Evolutionary conservation across 129 eudicot genomes (phyloP).

Genomic region (Pittosporum tobira): DNA sequence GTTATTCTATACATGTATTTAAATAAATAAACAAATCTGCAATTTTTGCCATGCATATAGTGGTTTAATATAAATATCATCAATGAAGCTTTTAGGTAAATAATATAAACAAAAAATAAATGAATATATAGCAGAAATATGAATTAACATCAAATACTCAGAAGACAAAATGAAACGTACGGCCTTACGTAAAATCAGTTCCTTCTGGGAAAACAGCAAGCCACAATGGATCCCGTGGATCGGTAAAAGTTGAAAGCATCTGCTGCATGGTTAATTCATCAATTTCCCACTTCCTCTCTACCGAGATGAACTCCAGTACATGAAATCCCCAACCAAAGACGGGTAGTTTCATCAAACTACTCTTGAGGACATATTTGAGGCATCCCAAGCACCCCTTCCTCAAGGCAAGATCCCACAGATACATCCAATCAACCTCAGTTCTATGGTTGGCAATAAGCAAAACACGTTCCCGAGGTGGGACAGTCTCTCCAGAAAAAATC

Average conservation of each 20-base stretch:
- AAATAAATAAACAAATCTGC: not conserved
- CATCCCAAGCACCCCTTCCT: constrained; percentile 70
- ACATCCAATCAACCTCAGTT: constrained; percentile 99
- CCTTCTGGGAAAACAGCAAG: constrained; percentile 94
- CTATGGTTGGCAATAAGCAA: constrained; percentile 78
- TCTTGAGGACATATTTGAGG: constrained; percentile 75
- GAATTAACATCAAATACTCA: not conserved
- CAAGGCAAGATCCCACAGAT: constrained; percentile 75
- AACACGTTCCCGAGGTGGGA: constrained; percentile 63
- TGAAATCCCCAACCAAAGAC: constrained; percentile 92
- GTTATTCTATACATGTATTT: not conserved
- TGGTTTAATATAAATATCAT: not conserved
- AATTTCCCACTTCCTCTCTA: constrained; percentile 79
- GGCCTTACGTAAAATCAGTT: constrained; percentile 69
- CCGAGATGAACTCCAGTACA: constrained; percentile 71
- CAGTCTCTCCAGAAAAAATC: constrained; percentile 65
- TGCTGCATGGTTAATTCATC: constrained; percentile 58
- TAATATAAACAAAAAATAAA: not conserved
- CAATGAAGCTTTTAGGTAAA: not conserved
- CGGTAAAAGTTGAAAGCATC: constrained; percentile 44
- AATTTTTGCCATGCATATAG: constrained; percentile 4
- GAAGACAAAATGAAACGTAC: constrained; percentile 5
- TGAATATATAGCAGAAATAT: not conserved
- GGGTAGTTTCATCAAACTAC: constrained; percentile 78
- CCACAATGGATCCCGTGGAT: constrained; percentile 59